A percentile compares a stretch with the other conserved stretches of the same genome.
These are phyloP conservation scores for Apophysomyces sp. DNA, from an alignment of 371 early-diverging fungal species.

Conservation along the genomic window DNA sequence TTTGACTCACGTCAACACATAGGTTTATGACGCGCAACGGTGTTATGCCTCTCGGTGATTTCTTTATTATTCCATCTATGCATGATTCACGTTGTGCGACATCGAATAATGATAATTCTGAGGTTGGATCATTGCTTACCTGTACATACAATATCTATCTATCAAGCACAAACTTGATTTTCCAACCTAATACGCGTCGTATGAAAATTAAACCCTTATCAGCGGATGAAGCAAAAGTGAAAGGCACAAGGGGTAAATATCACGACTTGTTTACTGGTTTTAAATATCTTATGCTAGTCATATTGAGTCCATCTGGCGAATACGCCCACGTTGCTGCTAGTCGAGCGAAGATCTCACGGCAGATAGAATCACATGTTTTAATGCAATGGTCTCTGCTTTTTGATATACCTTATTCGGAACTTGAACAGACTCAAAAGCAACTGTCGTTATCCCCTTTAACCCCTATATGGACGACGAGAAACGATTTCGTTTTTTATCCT, in stretches of 20 bases:
- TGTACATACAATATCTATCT: constrained; percentile 43
- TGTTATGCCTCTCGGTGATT: constrained; percentile 41
- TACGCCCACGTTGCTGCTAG: constrained; percentile 17
- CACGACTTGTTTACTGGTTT: neutral
- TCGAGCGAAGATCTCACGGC: constrained; percentile 13
- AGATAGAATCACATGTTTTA: constrained; percentile 21
- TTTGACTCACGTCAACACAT: neutral
- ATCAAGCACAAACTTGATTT: constrained; percentile 36
- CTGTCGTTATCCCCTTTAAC: constrained; percentile 1
- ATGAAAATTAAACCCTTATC: constrained; percentile 25
- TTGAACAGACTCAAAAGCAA: neutral
- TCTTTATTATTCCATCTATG: constrained; percentile 28
- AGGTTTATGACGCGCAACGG: constrained; percentile 36
- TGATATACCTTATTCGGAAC: constrained; percentile 25
- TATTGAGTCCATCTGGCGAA: constrained; percentile 38
- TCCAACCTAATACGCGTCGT: constrained; percentile 41
- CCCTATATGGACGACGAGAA: constrained; percentile 15
- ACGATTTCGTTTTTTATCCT: constrained; percentile 30
- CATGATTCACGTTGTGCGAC: neutral
- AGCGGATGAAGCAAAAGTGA: constrained; percentile 12
- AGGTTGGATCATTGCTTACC: constrained; percentile 1
- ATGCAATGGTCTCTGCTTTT: constrained; percentile 33
- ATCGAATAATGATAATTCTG: neutral
- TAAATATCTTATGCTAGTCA: constrained; percentile 13
- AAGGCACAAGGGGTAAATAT: constrained; percentile 25